Base-by-base conservation (phyloP, 306 rosid species). In the Fragaria nilgerrensis region DNA sequence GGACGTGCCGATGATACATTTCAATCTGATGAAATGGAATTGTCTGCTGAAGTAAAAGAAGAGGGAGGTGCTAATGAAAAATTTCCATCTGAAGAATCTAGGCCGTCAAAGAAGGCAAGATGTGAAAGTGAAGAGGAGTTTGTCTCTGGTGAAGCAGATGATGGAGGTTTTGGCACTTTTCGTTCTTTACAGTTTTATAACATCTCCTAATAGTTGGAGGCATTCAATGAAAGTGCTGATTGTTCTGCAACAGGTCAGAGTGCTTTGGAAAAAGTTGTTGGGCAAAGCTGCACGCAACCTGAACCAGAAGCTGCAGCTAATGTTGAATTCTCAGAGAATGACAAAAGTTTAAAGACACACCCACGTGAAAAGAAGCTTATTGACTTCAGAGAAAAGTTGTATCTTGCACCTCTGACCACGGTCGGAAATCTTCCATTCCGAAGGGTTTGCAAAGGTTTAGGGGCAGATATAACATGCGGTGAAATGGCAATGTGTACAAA, bases 401-500 rank as follows among this genome's bases (percentile, higher is more conserved):
- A 95, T 82, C 96, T 95, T 79, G 98, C 98, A 20, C 96, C 98
- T 83, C 87, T 92, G 83, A 95, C 98, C 53, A 95, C 98, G 10
- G 98, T 92, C 77, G 98, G 98, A 62, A 94, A 95, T 86, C 96
- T 95, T 64, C 98, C 98, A 75, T 95, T 95, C 77, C 86, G 98
- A 84, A 92, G 98, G 89, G 93, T 92, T 79, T 92, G 97, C 89
- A 95, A 92, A 89, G 91, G 72, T 47, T 87, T 95, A 66, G 96
- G 97, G 71, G 95, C 96, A 36, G 98, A 92, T 75, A 83, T 95
- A 66, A 95, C 97, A 45, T 92, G 97, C 69, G 97, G 97, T 73
- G 98, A 95, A 89, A 95, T 95, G 98, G 97, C 97, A 74, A 92
- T 94, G 96, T 95, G 98, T 87, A 85, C 93, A 41, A 95, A 95